A percentile compares a stretch with the other conserved stretches of the same genome.
These are phyloP conservation scores for Babesia sp. DNA, from an alignment of 169 alveolate species.

Conservation along the genomic window DNA sequence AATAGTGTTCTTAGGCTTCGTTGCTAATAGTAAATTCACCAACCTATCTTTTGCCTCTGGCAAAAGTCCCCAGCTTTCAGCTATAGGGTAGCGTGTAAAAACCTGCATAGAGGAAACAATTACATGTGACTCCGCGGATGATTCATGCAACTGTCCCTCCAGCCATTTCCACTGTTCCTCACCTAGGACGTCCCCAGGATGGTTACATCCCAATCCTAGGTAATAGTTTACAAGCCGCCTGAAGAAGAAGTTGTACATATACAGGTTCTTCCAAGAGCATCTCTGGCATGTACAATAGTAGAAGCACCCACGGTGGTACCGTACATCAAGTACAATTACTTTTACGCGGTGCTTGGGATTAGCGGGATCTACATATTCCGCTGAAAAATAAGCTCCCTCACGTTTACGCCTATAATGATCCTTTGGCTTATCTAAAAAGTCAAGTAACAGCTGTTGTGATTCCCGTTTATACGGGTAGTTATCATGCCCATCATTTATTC, in stretches of 20 bases:
- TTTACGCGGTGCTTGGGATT: conserved; percentile 74
- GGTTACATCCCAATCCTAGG: conserved; percentile 70
- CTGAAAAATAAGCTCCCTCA: conserved; percentile 79
- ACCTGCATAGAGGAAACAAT: conserved; percentile 87
- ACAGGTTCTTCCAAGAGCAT: conserved; percentile 26
- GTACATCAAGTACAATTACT: conserved; percentile 75
- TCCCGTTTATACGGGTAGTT: conserved; percentile 58
- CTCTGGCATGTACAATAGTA: conserved; percentile 68
- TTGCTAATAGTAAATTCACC: conserved; percentile 62
- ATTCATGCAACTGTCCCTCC: conserved; percentile 83
- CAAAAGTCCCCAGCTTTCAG: conserved; percentile 83
- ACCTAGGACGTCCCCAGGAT: conserved; percentile 85
- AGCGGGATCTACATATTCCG: conserved; percentile 71
- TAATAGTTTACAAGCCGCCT: conserved; percentile 55
- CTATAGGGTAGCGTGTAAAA: conserved; percentile 48
- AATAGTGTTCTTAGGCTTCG: conserved; percentile 77
- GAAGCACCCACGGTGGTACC: conserved; percentile 77
- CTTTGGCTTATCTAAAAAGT: conserved; percentile 74
- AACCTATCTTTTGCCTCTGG: conserved; percentile 77
- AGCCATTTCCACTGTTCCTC: conserved; percentile 89
- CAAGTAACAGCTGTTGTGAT: conserved; percentile 68
- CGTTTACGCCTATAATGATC: conserved; percentile 79
- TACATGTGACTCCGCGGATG: conserved; percentile 81
- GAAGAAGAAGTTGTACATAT: conserved; percentile 20
- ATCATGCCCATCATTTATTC: conserved; percentile 77